phyloP scores from a whole-genome alignment of 2,329 filamentous ascomycete species.

The Exophiala sp. region DNA sequence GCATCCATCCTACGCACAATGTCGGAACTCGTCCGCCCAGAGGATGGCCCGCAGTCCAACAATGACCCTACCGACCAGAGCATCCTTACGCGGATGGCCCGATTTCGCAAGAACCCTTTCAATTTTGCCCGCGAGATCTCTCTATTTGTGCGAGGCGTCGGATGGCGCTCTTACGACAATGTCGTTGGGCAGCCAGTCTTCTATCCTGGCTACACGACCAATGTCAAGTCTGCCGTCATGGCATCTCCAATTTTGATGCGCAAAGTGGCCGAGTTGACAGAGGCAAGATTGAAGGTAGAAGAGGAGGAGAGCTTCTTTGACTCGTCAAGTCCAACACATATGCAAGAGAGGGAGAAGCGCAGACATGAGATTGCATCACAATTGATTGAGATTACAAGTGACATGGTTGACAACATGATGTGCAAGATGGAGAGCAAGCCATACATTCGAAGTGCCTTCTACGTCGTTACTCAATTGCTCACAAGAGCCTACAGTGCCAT shows the following conservation, averaged over 20 bases:
- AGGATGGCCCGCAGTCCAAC: slow-evolving; percentile 3
- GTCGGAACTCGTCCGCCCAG: slow-evolving; percentile 15
- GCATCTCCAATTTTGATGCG: slow-evolving; percentile 69
- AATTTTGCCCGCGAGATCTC: slow-evolving; percentile 91
- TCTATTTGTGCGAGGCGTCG: slow-evolving; percentile 84
- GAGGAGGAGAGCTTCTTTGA: slow-evolving; percentile 54
- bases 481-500: slow-evolving; percentile 94
- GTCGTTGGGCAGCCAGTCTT: slow-evolving; percentile 90
- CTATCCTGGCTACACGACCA: slow-evolving; percentile 85
- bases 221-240: slow-evolving; percentile 78
- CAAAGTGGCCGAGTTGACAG: slow-evolving; percentile 73
- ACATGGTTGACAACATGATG: slow-evolving; percentile 92
- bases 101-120: slow-evolving; percentile 70
- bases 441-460: slow-evolving; percentile 91
- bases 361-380: slow-evolving; percentile 66
- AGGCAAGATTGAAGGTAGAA: slow-evolving; percentile 70
- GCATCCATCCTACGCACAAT: background rate
- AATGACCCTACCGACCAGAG: slow-evolving; percentile 30
- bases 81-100: slow-evolving; percentile 69
- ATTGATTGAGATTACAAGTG: slow-evolving; percentile 75
- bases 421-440: slow-evolving; percentile 96
- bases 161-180: slow-evolving; percentile 92
- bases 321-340: slow-evolving; percentile 22
- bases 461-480: slow-evolving; percentile 78
- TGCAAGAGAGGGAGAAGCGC: slow-evolving; percentile 41